Evolutionary conservation across 208 protist genomes (phyloP).

Genomic region (Leishmania martiniquensis): DNA sequence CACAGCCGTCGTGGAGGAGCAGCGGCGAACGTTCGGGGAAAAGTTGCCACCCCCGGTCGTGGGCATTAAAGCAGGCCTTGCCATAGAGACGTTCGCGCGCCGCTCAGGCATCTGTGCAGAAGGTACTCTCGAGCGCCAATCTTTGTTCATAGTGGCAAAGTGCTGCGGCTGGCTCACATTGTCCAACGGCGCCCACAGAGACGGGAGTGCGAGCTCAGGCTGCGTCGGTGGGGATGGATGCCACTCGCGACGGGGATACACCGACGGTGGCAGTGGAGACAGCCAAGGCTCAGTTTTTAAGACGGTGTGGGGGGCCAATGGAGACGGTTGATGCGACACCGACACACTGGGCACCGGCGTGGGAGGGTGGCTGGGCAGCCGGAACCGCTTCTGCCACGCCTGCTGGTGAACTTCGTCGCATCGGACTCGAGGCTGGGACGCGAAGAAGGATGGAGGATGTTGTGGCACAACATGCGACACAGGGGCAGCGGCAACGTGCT

Average conservation of each 20-base stretch:
- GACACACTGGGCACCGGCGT: background rate
- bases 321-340: background rate
- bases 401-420: background rate
- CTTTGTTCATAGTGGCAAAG: background rate
- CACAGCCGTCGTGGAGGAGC: slow-evolving; percentile 14
- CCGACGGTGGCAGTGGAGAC: background rate
- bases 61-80: background rate
- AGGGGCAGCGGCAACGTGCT: background rate
- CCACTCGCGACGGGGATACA: background rate
- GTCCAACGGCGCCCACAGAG: background rate
- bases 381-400: background rate
- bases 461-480: background rate
- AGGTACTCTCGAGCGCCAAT: background rate
- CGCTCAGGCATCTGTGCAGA: background rate
- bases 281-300: background rate
- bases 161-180: background rate
- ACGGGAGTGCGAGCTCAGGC: background rate
- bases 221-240: background rate
- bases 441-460: background rate
- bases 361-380: background rate
- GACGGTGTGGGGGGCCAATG: background rate
- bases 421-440: background rate
- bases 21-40: slow-evolving; percentile 12
- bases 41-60: background rate
- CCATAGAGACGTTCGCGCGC: background rate